Base-by-base conservation (phyloP, 345 rosid species). In the Citrus sp. region DNA sequence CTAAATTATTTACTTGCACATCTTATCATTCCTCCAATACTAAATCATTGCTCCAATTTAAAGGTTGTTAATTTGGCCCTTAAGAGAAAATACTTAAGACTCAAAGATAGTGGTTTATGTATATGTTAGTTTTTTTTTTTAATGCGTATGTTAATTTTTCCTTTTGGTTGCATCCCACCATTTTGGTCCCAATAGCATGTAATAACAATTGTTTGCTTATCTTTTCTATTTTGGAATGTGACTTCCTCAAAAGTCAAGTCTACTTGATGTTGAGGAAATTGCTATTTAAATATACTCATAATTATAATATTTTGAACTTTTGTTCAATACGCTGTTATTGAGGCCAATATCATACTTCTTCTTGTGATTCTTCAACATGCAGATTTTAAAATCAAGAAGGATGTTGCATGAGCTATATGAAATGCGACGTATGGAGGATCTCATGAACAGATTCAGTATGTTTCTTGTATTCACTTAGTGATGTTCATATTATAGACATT, bases 401-500 rank as follows among this genome's bases (percentile, higher is more conserved):
- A 93, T 88, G 94, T 93, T 73, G 94, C 97, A 6, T 90, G 95
- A 94, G 94, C 93, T 27, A 88, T 93, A 67, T 91, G 93, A 46
- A 93, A 90, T 84, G 96, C 96, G 83, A 93, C 96, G 42, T 93
- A 96, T 54, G 94, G 98, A 78, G 93, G 98, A 61, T 85, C 93
- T 71, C 94, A 87, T 78, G 94, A 89, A 77, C 98, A 93, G 83
- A 93, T 90, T 84, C 87, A 89, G 93, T 93, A 87, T 2, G 87
- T 78, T 65, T 18, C 25, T 75, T 49, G 46, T 71, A 69, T 25
- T 66, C 14, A 32, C 67, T 63, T 27, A 35, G 58, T 21, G 54
- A 69, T 69, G 51, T 46, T 46, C 58, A 46, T 18, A n/a, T 32
- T 7, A 9, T 14, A 14, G 35, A 28, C 3, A 27, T 69, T n/a